Conservation (phyloP, 192 early-diverging fungal genomes). For the Coemansia sp. region DNA sequence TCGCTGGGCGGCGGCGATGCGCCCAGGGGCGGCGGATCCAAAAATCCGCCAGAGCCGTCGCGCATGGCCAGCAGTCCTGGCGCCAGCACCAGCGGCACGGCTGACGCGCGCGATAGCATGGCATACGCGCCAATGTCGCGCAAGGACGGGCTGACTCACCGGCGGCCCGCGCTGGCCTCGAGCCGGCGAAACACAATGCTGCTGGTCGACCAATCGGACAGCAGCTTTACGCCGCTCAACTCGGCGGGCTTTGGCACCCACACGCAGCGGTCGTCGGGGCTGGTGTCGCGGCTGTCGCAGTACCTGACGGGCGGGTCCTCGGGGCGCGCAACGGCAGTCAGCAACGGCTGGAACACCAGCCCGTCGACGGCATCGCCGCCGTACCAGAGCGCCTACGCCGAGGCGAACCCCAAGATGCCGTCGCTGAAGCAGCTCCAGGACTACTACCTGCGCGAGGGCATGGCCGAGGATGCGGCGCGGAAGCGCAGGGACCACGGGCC, state of each 20-base stretch:
- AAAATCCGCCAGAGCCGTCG: conserved; percentile 20
- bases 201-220: conserved; percentile 40
- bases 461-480: not conserved
- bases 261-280: conserved; percentile 12
- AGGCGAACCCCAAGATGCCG: conserved; percentile 21
- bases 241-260: not conserved
- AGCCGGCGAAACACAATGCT: conserved; percentile 40
- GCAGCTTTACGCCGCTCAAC: conserved; percentile 9
- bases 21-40: not conserved
- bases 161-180: conserved; percentile 16
- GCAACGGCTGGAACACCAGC: conserved; percentile 9
- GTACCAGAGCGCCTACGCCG: not conserved
- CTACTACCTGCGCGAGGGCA: conserved; percentile 37
- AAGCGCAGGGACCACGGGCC: not conserved
- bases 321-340: not conserved
- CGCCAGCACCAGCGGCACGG: not conserved
- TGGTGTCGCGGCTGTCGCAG: conserved; percentile 42
- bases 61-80: conserved; percentile 12
- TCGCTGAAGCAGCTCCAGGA: conserved; percentile 50
- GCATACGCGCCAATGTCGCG: conserved; percentile 32
- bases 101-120: conserved; percentile 29
- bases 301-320: conserved; percentile 17
- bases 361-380: not conserved
- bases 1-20: conserved; percentile 18
- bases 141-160: not conserved